phyloP scores from a whole-genome alignment of 1,284 basidiomycete genomes.

The Pyrrhoderma lamaoense region DNA sequence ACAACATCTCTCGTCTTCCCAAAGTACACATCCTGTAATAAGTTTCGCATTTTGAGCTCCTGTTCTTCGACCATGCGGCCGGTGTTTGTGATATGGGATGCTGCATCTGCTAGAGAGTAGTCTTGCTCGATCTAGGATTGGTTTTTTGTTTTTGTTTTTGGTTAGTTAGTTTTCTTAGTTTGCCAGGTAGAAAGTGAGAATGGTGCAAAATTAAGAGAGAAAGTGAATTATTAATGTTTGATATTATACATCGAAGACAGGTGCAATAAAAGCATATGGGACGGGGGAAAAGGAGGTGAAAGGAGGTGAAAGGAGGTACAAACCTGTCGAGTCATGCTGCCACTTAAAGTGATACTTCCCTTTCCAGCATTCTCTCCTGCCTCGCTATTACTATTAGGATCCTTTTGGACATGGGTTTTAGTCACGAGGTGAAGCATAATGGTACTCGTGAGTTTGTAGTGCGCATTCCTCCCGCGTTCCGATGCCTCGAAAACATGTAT shows the following conservation, averaged over 20 bases:
- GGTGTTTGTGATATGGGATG: constrained; percentile 86
- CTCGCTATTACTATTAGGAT: constrained; percentile 34
- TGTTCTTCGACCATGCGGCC: constrained; percentile 96
- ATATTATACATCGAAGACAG: too few relatives aligned
- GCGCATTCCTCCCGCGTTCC: constrained; percentile 85
- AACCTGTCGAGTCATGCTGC: constrained; percentile 96
- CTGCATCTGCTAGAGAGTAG: constrained; percentile 66
- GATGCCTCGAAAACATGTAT: constrained; percentile 96
- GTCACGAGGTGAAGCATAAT: constrained; percentile 93
- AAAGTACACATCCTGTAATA: constrained; percentile 96
- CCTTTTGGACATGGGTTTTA: constrained; percentile 33
- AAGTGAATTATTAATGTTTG: too few relatives aligned
- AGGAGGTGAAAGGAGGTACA: constrained; percentile 24
- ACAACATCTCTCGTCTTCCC: constrained; percentile 96
- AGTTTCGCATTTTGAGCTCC: constrained; percentile 98
- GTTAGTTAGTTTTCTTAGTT: too few relatives aligned
- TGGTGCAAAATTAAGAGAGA: constrained; percentile 1
- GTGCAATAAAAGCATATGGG: too few relatives aligned
- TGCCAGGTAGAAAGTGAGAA: constrained; percentile 6
- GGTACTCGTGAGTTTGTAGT: constrained; percentile 96
- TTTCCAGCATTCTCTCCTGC: constrained; percentile 39
- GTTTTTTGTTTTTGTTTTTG: not conserved
- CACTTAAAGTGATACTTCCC: constrained; percentile 81
- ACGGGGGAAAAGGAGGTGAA: too few relatives aligned
- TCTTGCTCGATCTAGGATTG: constrained; percentile 79